phyloP scores from a whole-genome alignment of 805 yeast species.

The Metschnikowia picachoensis region DNA sequence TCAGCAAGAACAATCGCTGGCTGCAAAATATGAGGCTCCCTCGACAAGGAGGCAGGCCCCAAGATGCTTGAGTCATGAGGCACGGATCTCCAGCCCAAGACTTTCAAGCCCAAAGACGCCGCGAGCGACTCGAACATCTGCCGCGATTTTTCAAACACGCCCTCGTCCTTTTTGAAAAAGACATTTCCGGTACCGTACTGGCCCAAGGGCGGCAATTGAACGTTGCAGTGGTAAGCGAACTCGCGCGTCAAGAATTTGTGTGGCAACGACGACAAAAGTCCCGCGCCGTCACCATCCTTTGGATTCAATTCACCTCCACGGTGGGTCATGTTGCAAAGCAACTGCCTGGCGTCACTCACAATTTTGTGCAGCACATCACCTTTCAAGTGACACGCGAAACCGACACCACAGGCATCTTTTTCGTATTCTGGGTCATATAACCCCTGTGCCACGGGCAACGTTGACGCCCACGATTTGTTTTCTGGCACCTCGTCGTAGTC shows the following conservation, averaged over 20 bases:
- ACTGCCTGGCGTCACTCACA: conserved; percentile 80
- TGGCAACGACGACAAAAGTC: conserved; percentile 89
- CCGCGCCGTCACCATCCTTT: conserved; percentile 98
- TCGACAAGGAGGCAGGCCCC: conserved; percentile 90
- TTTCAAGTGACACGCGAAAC: conserved; percentile 92
- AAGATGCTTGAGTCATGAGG: conserved; percentile 92
- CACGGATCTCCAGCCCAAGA: conserved; percentile 91
- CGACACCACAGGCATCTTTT: conserved; percentile 98
- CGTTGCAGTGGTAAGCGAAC: conserved; percentile 64
- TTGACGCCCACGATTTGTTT: conserved; percentile 88
- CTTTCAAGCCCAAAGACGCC: conserved; percentile 65
- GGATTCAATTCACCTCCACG: conserved; percentile 99
- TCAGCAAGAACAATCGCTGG: conserved; percentile 77
- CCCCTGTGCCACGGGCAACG: conserved; percentile 83
- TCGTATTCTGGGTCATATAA: conserved; percentile 91
- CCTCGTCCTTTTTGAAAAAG: conserved; percentile 83
- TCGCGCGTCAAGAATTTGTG: conserved; percentile 84
- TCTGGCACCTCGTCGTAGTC: conserved; percentile 70
- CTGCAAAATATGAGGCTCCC: conserved; percentile 89
- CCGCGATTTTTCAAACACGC: conserved; percentile 65
- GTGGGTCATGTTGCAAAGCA: conserved; percentile 96
- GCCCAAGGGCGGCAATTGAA: conserved; percentile 70
- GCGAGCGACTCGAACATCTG: conserved; percentile 82
- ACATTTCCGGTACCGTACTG: conserved; percentile 95
- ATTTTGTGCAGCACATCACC: conserved; percentile 86